Evolutionary conservation across 2,329 filamentous ascomycete genomes (phyloP).

Genomic region (Scytalidium sp.): DNA sequence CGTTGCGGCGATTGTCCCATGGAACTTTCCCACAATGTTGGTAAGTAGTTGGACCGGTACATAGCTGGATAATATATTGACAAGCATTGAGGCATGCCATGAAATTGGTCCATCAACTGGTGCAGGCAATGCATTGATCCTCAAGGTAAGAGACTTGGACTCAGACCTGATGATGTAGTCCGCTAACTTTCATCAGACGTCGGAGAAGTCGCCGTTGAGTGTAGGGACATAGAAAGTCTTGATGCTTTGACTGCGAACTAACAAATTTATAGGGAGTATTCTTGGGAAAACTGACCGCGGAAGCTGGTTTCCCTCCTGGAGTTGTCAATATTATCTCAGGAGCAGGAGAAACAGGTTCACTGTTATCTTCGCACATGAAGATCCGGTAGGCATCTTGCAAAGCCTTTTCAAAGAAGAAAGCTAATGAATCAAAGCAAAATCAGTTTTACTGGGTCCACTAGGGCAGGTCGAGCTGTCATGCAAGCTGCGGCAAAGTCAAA

Average conservation of each 20-base stretch:
- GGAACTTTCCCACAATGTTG: constrained; percentile 49
- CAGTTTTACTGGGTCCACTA: constrained; percentile 36
- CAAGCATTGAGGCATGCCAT: not conserved
- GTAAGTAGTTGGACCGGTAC: not conserved
- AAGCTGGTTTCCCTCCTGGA: constrained; percentile 29
- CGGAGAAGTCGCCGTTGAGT: constrained; percentile 59
- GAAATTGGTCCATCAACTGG: not conserved
- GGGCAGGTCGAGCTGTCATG: constrained; percentile 35
- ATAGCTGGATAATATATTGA: not conserved
- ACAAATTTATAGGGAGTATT: constrained; percentile 33
- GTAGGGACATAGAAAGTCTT: constrained; percentile 24
- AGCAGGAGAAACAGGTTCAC: constrained; percentile 34
- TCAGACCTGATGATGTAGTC: constrained; percentile 53
- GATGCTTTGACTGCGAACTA: constrained; percentile 38
- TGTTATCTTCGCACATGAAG: constrained; percentile 34
- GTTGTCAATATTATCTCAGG: constrained; percentile 36
- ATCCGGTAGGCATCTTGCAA: constrained; percentile 38
- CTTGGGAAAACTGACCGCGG: constrained; percentile 28
- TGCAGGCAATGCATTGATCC: constrained; percentile 28
- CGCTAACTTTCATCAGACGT: constrained; percentile 58
- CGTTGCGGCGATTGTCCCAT: constrained; percentile 53
- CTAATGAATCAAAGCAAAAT: constrained; percentile 45
- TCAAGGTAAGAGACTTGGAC: constrained; percentile 52
- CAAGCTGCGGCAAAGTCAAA: constrained; percentile 34
- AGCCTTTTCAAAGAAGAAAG: not conserved